phyloP scores from a whole-genome alignment of 2,329 filamentous ascomycete species.

The Clonostachys sp. region DNA sequence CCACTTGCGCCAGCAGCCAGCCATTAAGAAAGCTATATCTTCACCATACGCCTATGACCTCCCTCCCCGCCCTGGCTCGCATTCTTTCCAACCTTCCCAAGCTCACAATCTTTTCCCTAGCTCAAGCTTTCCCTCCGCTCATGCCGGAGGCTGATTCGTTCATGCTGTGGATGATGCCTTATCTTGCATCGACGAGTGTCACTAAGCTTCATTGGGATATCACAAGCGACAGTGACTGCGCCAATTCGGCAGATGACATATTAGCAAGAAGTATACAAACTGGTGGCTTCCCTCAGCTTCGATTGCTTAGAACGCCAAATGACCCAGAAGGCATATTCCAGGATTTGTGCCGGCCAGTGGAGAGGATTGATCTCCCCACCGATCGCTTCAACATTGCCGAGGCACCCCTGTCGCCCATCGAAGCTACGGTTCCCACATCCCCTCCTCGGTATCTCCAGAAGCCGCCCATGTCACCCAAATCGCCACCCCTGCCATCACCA shows the following conservation, averaged over 20 bases:
- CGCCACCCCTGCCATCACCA: slow-evolving; percentile 5
- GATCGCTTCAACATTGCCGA: slow-evolving; percentile 35
- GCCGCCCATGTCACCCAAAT: slow-evolving; percentile 27
- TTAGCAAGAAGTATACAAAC: slow-evolving; percentile 59
- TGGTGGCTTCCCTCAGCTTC: slow-evolving; percentile 58
- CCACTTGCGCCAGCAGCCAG: slow-evolving; percentile 39
- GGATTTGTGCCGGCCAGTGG: slow-evolving; percentile 59
- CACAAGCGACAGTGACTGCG: slow-evolving; percentile 37
- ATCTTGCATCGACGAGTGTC: slow-evolving; percentile 52
- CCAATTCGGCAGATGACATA: slow-evolving; percentile 52
- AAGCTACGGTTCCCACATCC: background rate
- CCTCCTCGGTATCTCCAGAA: slow-evolving; percentile 18
- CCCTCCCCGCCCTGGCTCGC: slow-evolving; percentile 52
- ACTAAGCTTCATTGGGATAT: slow-evolving; percentile 61
- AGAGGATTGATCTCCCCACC: slow-evolving; percentile 44
- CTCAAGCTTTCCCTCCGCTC: slow-evolving; percentile 49
- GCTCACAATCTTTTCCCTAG: slow-evolving; percentile 46
- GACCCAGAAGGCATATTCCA: slow-evolving; percentile 69
- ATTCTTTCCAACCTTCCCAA: slow-evolving; percentile 49
- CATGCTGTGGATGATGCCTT: slow-evolving; percentile 57
- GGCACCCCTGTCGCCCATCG: slow-evolving; percentile 9
- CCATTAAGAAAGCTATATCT: slow-evolving; percentile 46
- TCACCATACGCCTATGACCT: slow-evolving; percentile 50
- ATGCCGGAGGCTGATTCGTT: slow-evolving; percentile 50
- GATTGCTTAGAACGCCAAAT: slow-evolving; percentile 56